phyloP scores from a whole-genome alignment of 2,329 filamentous ascomycete species.

The Apiospora aurea region DNA sequence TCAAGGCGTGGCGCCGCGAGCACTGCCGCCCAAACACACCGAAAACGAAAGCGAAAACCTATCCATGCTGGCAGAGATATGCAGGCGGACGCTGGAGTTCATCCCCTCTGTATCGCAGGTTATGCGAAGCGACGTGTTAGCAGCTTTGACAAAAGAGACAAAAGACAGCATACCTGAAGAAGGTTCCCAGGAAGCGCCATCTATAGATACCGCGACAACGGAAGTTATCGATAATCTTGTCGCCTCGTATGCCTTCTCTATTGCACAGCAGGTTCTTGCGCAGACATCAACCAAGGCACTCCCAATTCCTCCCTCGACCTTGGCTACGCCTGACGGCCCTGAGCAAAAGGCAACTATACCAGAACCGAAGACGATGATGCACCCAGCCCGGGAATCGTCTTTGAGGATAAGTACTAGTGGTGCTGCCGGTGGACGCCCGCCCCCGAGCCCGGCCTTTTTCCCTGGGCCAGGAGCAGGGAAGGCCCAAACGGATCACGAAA shows the following conservation, averaged over 20 bases:
- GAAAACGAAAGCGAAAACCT: conserved; percentile 75
- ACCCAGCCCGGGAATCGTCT: conserved; percentile 70
- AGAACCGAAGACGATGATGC: conserved; percentile 75
- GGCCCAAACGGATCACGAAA: conserved; percentile 46
- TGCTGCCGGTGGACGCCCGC: conserved; percentile 40
- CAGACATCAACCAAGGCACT: conserved; percentile 76
- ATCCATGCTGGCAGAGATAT: conserved; percentile 83
- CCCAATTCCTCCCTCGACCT: conserved; percentile 68
- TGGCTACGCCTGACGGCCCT: conserved; percentile 53
- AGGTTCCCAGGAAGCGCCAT: conserved; percentile 40
- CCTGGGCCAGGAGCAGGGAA: conserved; percentile 52
- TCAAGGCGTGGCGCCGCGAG: conserved; percentile 62
- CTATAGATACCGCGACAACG: conserved; percentile 47
- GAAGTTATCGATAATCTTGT: conserved; percentile 76
- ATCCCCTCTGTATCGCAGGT: conserved; percentile 81
- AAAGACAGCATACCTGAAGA: conserved; percentile 47
- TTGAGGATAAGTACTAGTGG: conserved; percentile 52
- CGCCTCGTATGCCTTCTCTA: conserved; percentile 78
- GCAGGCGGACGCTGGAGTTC: conserved; percentile 82
- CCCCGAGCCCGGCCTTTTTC: conserved; percentile 61
- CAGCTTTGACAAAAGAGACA: conserved; percentile 59
- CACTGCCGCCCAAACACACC: conserved; percentile 54
- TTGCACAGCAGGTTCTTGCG: conserved; percentile 77
- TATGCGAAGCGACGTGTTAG: conserved; percentile 78
- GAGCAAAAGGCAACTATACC: conserved; percentile 70